Base-by-base conservation (phyloP, 2,329 filamentous ascomycete genomes). In the Xylogone sp. region DNA sequence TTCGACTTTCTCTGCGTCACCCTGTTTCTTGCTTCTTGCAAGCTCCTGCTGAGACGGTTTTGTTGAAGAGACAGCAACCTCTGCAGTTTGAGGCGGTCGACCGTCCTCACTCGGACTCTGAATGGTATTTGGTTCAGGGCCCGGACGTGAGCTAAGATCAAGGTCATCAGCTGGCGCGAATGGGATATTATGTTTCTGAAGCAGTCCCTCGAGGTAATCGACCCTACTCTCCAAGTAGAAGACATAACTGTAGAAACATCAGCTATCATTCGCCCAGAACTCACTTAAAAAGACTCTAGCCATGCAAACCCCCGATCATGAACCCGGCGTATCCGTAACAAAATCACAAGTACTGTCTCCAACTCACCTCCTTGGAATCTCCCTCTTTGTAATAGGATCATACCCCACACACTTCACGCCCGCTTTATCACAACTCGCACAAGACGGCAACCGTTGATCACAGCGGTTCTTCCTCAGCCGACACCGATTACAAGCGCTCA, bases 401-500 rank as follows among this genome's bases (percentile, higher is more conserved):
- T 96, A 97, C 56, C 93, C 93, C 47, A 97, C 90, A 68, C 94
- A 97, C 59, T 88, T 86, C 44, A 95, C 89, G 53, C 82, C 81
- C n/a, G 89, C 92, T 73, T 97, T 97, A 68, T 92, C 90, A 71
- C 93, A 97, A 60, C 89, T 90, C 42, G 88, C 86, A 69, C 93
- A 97, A 62, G 88, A 90, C 8, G 93, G 93, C 55, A 97, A 78
- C 58, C 87, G 86, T 77, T 97, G 93, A 71, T 97, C 93, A 71
- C 93, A 97, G 49, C 91, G 81, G 68, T 97, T 97, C 76, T 97
- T 97, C 64, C 93, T 83, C 68, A 95, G 74, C 44, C 93, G 83
- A 70, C 93, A 97, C 42, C 91, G 83, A 73, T 97, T 96, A 72
- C 93, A 97, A 51, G 93, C 93, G 68, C 89, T 95, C 58, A 97